A percentile compares a stretch with the other conserved stretches of the same genome.
Evolutionary conservation across 768 basidiomycete genomes (phyloP).

Genomic region (Kwoniella sp.): DNA sequence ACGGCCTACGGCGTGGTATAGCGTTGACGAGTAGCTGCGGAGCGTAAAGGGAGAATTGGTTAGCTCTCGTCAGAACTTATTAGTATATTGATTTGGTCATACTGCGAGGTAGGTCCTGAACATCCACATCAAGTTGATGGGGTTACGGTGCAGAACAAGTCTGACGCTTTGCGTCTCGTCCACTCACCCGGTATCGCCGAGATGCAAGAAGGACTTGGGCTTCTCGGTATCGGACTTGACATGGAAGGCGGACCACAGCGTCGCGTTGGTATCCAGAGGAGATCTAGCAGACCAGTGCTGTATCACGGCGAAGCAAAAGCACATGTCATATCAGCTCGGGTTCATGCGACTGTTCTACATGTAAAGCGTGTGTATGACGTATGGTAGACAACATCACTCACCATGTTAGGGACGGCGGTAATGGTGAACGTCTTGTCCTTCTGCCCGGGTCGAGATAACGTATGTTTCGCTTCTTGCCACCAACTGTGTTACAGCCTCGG

Average conservation of each 20-base stretch:
- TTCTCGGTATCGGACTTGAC: conserved; percentile 34
- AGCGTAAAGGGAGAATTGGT: not conserved
- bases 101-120: too few relatives aligned
- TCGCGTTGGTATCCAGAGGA: conserved; percentile 53
- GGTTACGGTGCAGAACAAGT: too few relatives aligned
- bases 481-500: conserved; percentile 45
- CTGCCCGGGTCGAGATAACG: conserved; percentile 26
- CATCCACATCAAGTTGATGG: too few relatives aligned
- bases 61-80: too few relatives aligned
- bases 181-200: conserved; percentile 53
- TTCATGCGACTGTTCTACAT: too few relatives aligned
- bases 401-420: conserved; percentile 50
- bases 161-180: not conserved
- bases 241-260: conserved; percentile 54
- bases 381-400: conserved; percentile 28
- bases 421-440: conserved; percentile 40
- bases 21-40: conserved; percentile 44
- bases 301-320: not conserved
- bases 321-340: too few relatives aligned
- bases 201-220: conserved; percentile 48
- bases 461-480: conserved; percentile 50
- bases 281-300: conserved; percentile 54
- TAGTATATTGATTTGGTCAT: too few relatives aligned
- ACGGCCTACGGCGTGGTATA: conserved; percentile 52
- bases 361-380: too few relatives aligned